Base-by-base conservation (phyloP, 2,329 filamentous ascomycete genomes). In the Graphiopsis chlorocephala region DNA sequence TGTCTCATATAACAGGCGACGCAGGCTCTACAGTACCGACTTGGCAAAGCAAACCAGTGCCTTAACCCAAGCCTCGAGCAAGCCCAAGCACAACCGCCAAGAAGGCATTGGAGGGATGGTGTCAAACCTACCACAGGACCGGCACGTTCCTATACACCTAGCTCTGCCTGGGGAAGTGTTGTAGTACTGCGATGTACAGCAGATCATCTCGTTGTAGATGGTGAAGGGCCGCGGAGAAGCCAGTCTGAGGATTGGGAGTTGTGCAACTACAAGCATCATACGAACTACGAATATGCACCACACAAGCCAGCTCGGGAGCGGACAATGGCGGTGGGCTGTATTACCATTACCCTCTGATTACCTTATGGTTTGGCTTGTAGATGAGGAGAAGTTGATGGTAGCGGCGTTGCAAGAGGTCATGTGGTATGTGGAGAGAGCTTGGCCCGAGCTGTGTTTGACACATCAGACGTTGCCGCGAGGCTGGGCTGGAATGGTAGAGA, bases 281-380 rank as follows among this genome's bases (percentile, higher is more conserved):
- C 38, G 38, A 10, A 45, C 38, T 45, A 23, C 38, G 17, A 12
- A 45, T 45, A 11, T 20, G 38, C 38, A 23, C 31, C 28, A 31
- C 50, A 29, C 23, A 48, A 20, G 45, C n/a, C 20, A 57, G 17
- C 26, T 59, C 26, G 17, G 12, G 15, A 38, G 28, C 15, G 15
- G 59, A 26, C 28, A 28, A 25, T 33, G 20, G 58, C 45, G 45
- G 45, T 61, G 58, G 58, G 58, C 45, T 23, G 58, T 61, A 61
- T 61, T 61, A 52, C 60, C 48, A 62, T 62, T 62, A 62, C 48
- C 23, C 47, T 45, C 33, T 23, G 60, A 62, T 62, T 62, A 62
- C 60, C 48, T 52, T 35, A 62, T 62, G 25, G 60, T 55, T 62
- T 62, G 48, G 2, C 15, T 31, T 4, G 42, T 53, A 55, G 60